Percentiles rank a stretch among this genome's conserved stretches.
Evolutionary conservation across 345 rosid genomes (phyloP).

Genomic region (Eucalyptus albens): DNA sequence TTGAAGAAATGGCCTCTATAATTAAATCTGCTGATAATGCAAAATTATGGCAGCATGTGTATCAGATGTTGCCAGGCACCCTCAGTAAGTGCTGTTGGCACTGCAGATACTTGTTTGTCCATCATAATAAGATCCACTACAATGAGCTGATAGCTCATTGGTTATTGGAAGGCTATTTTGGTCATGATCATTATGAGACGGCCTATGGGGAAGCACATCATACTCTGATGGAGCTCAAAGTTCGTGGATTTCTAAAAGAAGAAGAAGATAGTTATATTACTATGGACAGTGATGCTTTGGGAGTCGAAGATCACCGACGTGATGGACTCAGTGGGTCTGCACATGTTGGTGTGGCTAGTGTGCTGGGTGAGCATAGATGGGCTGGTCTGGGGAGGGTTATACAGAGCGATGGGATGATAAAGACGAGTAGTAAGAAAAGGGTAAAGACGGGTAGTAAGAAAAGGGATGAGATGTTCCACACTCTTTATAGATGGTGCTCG

Average conservation of each 20-base stretch:
- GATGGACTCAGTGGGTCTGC: conserved; percentile 3
- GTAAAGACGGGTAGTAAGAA: conserved; percentile 14
- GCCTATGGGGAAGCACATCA: conserved; percentile 33
- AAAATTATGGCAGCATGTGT: not conserved
- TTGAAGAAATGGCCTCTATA: not conserved
- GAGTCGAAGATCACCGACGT: conserved; percentile 10
- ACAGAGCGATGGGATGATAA: conserved; percentile 34
- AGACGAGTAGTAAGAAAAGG: conserved; percentile 3
- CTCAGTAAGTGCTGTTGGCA: not conserved
- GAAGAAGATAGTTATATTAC: conserved; percentile 27
- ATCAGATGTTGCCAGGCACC: not conserved
- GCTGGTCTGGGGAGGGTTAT: conserved; percentile 22
- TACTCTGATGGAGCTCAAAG: conserved; percentile 39
- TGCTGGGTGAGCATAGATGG: not conserved
- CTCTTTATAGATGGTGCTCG: not conserved
- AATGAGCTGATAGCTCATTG: conserved; percentile 44
- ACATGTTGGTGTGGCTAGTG: conserved; percentile 15
- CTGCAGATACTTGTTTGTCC: not conserved
- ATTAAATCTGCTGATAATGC: not conserved
- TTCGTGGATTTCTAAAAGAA: conserved; percentile 31
- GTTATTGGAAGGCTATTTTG: conserved; percentile 62
- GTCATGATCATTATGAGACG: conserved; percentile 11
- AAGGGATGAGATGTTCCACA: conserved; percentile 1
- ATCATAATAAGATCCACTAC: not conserved
- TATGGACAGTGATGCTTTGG: conserved; percentile 14